These are phyloP conservation scores for Orbilia blumenaviensis DNA, from an alignment of 2,329 filamentous ascomycete genomes.

Conservation along the genomic window DNA sequence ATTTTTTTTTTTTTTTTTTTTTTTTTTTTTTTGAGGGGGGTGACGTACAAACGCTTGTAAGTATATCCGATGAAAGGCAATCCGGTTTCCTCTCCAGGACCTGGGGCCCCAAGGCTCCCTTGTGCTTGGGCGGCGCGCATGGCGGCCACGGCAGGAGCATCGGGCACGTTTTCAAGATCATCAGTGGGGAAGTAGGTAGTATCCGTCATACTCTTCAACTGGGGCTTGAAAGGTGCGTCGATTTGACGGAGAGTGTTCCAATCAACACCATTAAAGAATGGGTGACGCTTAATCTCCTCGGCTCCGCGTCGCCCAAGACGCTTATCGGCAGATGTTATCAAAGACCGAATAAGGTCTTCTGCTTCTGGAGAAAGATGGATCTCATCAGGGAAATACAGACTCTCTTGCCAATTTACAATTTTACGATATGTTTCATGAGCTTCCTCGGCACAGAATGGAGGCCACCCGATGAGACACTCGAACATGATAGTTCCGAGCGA, in stretches of 20 bases:
- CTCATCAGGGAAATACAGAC: conserved; percentile 95
- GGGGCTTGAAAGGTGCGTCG: conserved; percentile 93
- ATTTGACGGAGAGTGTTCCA: conserved; percentile 93
- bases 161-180: conserved; percentile 77
- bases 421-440: conserved; percentile 98
- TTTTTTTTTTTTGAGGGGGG: too few relatives aligned
- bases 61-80: conserved; percentile 96
- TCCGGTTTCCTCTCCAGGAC: conserved; percentile 75
- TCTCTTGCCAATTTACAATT: conserved; percentile 97
- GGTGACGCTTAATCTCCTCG: conserved; percentile 89
- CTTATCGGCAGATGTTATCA: conserved; percentile 93
- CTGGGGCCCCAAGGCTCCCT: conserved; percentile 75
- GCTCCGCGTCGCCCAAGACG: conserved; percentile 87
- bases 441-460: conserved; percentile 97
- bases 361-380: conserved; percentile 87
- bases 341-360: conserved; percentile 88
- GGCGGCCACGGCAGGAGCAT: conserved; percentile 79
- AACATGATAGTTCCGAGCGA: conserved; percentile 99
- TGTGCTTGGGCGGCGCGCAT: conserved; percentile 66
- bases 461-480: conserved; percentile 97
- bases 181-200: conserved; percentile 99
- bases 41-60: conserved; percentile 88
- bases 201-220: conserved; percentile 90
- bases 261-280: conserved; percentile 96
- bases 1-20: too few relatives aligned